A percentile compares a stretch with the other conserved stretches of the same genome.
These are phyloP conservation scores for Euphorbia schlechtendalii DNA, from an alignment of 441 rosid genomes.

Conservation along the genomic window DNA sequence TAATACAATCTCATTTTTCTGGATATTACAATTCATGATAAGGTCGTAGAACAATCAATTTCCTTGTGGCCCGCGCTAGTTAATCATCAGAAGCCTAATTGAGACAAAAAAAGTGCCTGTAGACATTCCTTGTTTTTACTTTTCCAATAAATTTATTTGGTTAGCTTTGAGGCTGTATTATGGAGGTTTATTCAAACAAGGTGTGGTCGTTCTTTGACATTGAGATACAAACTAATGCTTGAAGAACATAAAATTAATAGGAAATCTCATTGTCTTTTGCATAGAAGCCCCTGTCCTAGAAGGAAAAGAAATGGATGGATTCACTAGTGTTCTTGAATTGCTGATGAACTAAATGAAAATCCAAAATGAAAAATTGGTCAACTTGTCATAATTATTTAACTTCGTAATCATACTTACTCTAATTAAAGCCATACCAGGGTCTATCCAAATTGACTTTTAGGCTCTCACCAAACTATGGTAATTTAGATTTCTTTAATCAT, in stretches of 20 bases:
- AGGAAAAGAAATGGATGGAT: neutral
- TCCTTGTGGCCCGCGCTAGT: neutral
- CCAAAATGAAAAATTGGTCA: too few relatives aligned
- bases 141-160: neutral
- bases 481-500: too few relatives aligned
- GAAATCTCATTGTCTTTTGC: neutral
- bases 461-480: too few relatives aligned
- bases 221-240: constrained; percentile 2
- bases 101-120: too few relatives aligned
- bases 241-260: neutral
- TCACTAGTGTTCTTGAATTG: too few relatives aligned
- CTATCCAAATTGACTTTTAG: too few relatives aligned
- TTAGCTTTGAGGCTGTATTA: neutral
- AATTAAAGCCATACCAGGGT: too few relatives aligned
- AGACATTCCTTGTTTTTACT: neutral
- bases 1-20: neutral
- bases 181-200: neutral
- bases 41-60: neutral
- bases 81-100: too few relatives aligned
- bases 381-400: too few relatives aligned
- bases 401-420: too few relatives aligned
- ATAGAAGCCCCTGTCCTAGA: neutral
- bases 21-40: neutral
- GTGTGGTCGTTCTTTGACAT: neutral
- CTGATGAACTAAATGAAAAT: too few relatives aligned